Evolutionary conservation across 139 green algal species (phyloP), one percentile per base, ranked within the genome.

Genomic region (Ettlia oleoabundans): DNA sequence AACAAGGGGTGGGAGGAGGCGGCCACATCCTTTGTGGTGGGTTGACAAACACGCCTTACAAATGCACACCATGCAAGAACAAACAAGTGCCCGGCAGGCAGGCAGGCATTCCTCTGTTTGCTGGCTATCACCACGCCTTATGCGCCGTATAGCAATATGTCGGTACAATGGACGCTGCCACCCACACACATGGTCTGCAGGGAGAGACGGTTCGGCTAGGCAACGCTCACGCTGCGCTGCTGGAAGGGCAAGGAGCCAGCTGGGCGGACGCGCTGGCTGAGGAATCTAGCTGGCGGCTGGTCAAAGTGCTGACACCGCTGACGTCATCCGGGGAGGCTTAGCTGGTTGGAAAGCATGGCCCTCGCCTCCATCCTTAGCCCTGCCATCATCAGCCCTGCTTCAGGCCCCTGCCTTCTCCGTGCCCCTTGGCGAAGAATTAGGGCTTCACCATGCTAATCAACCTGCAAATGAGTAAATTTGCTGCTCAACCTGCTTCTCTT

Each of bases 1-100:
- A 97, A 98, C 83, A 94, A 94, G 80, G 94, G 93, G 33, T 93
- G 91, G 89, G 89, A 94, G 33, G 92, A 97, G 76, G 94, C 94
- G 8, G 95, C 94, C 0, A 87, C 80, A 26, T 78, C 80, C 3
- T 91, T 97, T 63, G 86, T 89, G 33, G 90, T 90, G 55, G 76
- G 86, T n/a, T n/a, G n/a, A n/a, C n/a, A n/a, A n/a, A n/a, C n/a
- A n/a, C n/a, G n/a, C n/a, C n/a, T n/a, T n/a, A n/a, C n/a, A n/a
- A n/a, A n/a, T n/a, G n/a, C n/a, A n/a, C n/a, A n/a, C n/a, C n/a
- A n/a, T n/a, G n/a, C n/a, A n/a, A n/a, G n/a, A n/a, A n/a, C n/a
- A n/a, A n/a, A n/a, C n/a, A n/a, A n/a, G n/a, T n/a, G n/a, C n/a
- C 47, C 47, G 47, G 10, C 55, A 65, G 55, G 18, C 18, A 32